A percentile compares a stretch with the other conserved stretches of the same genome.
Conservation (phyloP, 805 yeast species). For the Wickerhamiella musiphila region DNA sequence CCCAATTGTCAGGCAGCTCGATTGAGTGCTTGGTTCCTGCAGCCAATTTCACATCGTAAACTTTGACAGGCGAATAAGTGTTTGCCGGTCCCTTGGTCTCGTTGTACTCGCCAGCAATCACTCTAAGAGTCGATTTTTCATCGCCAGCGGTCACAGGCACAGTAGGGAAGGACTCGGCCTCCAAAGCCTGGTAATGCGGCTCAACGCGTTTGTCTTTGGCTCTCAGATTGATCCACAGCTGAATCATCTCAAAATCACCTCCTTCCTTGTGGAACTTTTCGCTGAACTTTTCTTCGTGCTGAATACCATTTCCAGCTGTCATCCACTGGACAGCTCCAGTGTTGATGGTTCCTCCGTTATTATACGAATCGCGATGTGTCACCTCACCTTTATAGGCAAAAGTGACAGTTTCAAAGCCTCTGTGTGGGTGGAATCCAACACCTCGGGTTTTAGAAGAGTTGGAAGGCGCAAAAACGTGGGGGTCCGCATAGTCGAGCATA, state of each 20-base stretch:
- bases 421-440: conserved; percentile 41
- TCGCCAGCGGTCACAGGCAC: conserved; percentile 31
- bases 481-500: conserved; percentile 9
- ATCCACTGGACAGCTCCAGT: conserved; percentile 79
- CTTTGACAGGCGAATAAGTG: conserved; percentile 69
- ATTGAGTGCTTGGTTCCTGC: conserved; percentile 53
- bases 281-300: conserved; percentile 57
- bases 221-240: conserved; percentile 76
- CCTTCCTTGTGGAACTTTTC: conserved; percentile 11
- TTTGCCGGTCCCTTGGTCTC: conserved; percentile 58
- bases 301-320: conserved; percentile 82
- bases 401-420: conserved; percentile 66
- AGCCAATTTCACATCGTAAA: conserved; percentile 45
- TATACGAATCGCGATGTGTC: conserved; percentile 77
- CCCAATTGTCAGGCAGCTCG: conserved; percentile 39
- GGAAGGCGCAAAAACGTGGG: conserved; percentile 5
- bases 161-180: conserved; percentile 49
- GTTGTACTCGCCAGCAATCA: conserved; percentile 58
- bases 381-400: conserved; percentile 43
- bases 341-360: conserved; percentile 50
- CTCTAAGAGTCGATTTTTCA: conserved; percentile 48
- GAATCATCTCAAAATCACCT: conserved; percentile 49
- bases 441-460: conserved; percentile 6
- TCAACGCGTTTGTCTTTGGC: conserved; percentile 38
- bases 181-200: conserved; percentile 65